A percentile compares a stretch with the other conserved stretches of the same genome.
Evolutionary conservation across 768 basidiomycete genomes (phyloP).

Genomic region (Inosperma sp.): DNA sequence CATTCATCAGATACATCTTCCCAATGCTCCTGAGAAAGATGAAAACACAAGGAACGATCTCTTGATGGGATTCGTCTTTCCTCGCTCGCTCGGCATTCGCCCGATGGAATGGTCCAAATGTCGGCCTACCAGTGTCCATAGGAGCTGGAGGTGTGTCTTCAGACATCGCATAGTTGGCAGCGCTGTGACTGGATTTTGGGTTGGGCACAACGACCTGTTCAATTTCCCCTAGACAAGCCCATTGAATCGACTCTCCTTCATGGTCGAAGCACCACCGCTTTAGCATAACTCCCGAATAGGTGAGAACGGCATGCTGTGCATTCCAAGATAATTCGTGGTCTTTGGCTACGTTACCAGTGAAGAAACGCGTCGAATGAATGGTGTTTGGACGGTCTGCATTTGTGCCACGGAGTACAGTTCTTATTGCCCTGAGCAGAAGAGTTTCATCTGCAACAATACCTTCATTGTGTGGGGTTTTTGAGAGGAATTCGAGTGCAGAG

Average conservation of each 20-base stretch:
- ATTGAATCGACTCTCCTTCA: slow-evolving; percentile 70
- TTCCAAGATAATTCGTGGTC: slow-evolving; percentile 74
- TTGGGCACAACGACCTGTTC: slow-evolving; percentile 41
- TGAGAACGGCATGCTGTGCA: slow-evolving; percentile 54
- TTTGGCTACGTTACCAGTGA: slow-evolving; percentile 35
- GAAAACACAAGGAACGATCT: slow-evolving; percentile 58
- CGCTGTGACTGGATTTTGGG: slow-evolving; percentile 23
- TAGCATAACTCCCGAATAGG: slow-evolving; percentile 60
- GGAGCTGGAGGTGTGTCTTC: slow-evolving; percentile 24
- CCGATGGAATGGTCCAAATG: slow-evolving; percentile 53
- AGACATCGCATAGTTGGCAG: slow-evolving; percentile 32
- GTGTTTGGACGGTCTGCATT: slow-evolving; percentile 39
- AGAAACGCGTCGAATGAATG: slow-evolving; percentile 40
- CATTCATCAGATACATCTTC: slow-evolving; percentile 66
- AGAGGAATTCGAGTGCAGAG: slow-evolving; percentile 41
- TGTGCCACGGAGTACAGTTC: slow-evolving; percentile 53
- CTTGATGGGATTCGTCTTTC: slow-evolving; percentile 25
- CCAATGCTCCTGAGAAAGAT: slow-evolving; percentile 74
- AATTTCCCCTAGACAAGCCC: slow-evolving; percentile 73
- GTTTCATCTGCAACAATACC: slow-evolving; percentile 28
- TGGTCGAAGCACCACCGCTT: slow-evolving; percentile 73
- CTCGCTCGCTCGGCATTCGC: slow-evolving; percentile 35
- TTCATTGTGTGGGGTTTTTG: slow-evolving; percentile 23
- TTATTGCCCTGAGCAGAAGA: slow-evolving; percentile 52
- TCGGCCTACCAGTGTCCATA: slow-evolving; percentile 29